These are phyloP conservation scores for Besnoitia besnoiti DNA, from an alignment of 169 alveolate species.

Conservation along the genomic window DNA sequence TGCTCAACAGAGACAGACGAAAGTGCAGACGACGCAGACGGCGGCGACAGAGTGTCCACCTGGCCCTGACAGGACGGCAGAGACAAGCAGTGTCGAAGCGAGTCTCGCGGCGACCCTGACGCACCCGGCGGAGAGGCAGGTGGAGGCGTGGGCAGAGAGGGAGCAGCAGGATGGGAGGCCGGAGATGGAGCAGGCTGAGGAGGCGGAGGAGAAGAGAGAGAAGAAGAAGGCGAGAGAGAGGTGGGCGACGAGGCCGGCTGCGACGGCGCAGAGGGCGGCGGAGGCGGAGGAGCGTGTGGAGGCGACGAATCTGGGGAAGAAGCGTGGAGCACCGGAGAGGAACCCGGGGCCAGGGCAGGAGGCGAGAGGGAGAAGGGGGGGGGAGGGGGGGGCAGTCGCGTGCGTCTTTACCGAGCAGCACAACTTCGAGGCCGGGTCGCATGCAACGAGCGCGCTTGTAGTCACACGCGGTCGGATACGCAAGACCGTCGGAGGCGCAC, in stretches of 20 bases:
- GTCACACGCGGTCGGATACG: not conserved
- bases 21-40: not conserved
- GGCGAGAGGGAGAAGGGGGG: not conserved
- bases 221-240: not conserved
- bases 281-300: no score
- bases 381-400: not conserved
- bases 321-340: no score
- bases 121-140: not conserved
- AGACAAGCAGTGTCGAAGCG: not conserved
- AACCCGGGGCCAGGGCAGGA: no score
- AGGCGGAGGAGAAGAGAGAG: not conserved
- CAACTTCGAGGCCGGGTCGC: not conserved
- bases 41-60: not conserved
- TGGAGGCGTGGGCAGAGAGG: not conserved
- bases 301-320: no score
- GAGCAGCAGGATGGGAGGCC: not conserved
- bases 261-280: no score
- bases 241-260: no score
- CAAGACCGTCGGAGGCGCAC: not conserved
- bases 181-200: not conserved
- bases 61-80: constrained; percentile 6
- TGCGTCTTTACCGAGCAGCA: not conserved
- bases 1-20: not conserved
- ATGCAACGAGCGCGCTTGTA: not conserved
- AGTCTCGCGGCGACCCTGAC: not conserved